phyloP scores from a whole-genome alignment of 2,329 filamentous ascomycete species.

The Trichoderma endophyticum region DNA sequence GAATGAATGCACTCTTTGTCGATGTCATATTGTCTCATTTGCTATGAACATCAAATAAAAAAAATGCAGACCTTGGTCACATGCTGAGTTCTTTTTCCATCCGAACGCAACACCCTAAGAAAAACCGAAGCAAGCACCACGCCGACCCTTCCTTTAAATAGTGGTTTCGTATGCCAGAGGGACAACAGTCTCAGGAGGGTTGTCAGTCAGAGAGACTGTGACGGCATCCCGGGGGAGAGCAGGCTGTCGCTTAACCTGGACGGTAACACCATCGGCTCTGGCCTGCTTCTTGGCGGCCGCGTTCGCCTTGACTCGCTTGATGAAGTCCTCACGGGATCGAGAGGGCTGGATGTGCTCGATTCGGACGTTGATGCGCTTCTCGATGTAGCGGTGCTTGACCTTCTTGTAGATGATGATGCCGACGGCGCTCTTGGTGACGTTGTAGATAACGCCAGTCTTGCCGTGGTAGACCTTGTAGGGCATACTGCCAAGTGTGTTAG shows the following conservation, averaged over 20 bases:
- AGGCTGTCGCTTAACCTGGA: slow-evolving; percentile 92
- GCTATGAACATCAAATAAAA: slow-evolving; percentile 37
- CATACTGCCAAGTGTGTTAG: slow-evolving; percentile 59
- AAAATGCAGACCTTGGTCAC: slow-evolving; percentile 39
- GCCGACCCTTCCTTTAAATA: slow-evolving; percentile 62
- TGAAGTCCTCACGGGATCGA: slow-evolving; percentile 94
- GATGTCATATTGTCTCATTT: slow-evolving; percentile 39
- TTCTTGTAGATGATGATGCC: slow-evolving; percentile 99
- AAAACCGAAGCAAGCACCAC: slow-evolving; percentile 38
- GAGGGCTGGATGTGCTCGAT: slow-evolving; percentile 95
- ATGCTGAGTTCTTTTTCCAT: slow-evolving; percentile 45
- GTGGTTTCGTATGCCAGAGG: slow-evolving; percentile 97
- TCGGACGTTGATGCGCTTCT: slow-evolving; percentile 99
- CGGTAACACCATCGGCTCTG: slow-evolving; percentile 80
- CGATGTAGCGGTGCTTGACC: slow-evolving; percentile 98
- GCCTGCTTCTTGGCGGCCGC: slow-evolving; percentile 88
- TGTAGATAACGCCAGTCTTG: slow-evolving; percentile 98
- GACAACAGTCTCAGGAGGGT: slow-evolving; percentile 85
- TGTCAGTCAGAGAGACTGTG: slow-evolving; percentile 76
- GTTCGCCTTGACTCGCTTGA: slow-evolving; percentile 95
- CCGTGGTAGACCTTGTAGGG: slow-evolving; percentile 99
- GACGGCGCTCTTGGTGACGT: slow-evolving; percentile 96
- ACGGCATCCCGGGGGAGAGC: slow-evolving; percentile 73
- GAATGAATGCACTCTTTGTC: slow-evolving; percentile 16
- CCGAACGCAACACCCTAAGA: slow-evolving; percentile 43